Evolutionary conservation across 768 basidiomycete species (phyloP), one percentile per base, ranked within the genome.

Genomic region (Amanita pseudoporphyria): DNA sequence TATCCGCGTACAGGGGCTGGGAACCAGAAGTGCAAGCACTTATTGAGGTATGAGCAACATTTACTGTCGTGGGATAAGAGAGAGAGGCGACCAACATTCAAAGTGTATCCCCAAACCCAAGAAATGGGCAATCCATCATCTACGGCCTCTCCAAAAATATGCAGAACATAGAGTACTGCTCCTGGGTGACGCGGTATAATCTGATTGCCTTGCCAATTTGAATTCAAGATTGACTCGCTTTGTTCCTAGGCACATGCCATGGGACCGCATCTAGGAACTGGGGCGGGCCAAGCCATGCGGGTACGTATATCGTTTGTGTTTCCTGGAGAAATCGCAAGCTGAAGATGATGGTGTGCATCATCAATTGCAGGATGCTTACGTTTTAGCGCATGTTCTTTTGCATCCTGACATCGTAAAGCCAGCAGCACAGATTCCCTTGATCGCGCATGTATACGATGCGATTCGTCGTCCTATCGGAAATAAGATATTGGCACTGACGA

Each of bases 281-380:
- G 77, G 30, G 79, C 79, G 9, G 79, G 76, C 10, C 76, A 77
- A 54, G 78, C 77, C 5, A 71, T 79, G 48, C 78, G 79, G 65
- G 76, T 75, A 52, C 24, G 53, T 37, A 16, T 40, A 36, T 26
- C 5, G 26, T 21, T 18, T 45, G 19, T 24, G 4, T 26, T 6
- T 30, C 21, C 37, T 35, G 5, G 14, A 69, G 64, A 66, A 69
- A 45, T n/a, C n/a, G n/a, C n/a, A n/a, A n/a, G n/a, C n/a, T n/a
- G n/a, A n/a, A n/a, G n/a, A n/a, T n/a, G n/a, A n/a, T n/a, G n/a
- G n/a, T n/a, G n/a, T n/a, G 26, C 7, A 28, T 28, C 26, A 7
- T 28, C 26, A 28, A 28, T 28, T 28, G 47, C 48, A 86, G 75
- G 78, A 77, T 56, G 75, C 74, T 0, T 75, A 68, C 52, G 61